Conservation (phyloP, 345 rosid genomes). For the Chamaenerion angustifolium region DNA sequence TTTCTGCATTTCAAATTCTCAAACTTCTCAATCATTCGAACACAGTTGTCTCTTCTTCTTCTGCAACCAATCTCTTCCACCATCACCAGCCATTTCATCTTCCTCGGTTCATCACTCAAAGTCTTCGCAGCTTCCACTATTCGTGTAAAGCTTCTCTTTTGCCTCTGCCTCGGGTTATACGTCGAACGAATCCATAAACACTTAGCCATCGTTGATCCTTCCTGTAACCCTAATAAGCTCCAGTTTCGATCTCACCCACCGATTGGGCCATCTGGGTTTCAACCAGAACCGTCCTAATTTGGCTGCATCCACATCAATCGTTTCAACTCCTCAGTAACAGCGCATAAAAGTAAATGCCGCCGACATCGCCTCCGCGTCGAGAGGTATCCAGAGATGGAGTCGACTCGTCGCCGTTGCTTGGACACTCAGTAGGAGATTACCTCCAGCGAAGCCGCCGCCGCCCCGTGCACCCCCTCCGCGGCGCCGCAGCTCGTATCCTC, state of each 20-base stretch:
- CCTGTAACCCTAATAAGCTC: neutral
- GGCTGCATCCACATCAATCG: neutral
- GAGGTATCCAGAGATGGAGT: conserved; percentile 7
- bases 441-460: conserved; percentile 47
- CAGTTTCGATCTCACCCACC: neutral
- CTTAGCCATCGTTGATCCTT: neutral
- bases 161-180: neutral
- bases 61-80: no score
- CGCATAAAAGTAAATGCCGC: conserved; percentile 1
- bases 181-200: neutral
- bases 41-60: neutral
- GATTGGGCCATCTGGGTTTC: neutral
- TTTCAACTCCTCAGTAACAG: neutral
- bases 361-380: conserved; percentile 5
- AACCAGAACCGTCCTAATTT: neutral
- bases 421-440: conserved; percentile 17
- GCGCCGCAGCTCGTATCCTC: conserved; percentile 47
- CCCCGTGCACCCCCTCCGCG: conserved; percentile 43
- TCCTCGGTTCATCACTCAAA: no score
- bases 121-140: neutral
- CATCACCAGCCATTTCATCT: no score
- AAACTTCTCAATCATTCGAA: neutral
- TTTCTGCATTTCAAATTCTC: conserved; percentile 6
- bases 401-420: conserved; percentile 15
- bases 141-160: neutral